Conservation (phyloP, 2,329 filamentous ascomycete species). For the Trichoderma harzianum region DNA sequence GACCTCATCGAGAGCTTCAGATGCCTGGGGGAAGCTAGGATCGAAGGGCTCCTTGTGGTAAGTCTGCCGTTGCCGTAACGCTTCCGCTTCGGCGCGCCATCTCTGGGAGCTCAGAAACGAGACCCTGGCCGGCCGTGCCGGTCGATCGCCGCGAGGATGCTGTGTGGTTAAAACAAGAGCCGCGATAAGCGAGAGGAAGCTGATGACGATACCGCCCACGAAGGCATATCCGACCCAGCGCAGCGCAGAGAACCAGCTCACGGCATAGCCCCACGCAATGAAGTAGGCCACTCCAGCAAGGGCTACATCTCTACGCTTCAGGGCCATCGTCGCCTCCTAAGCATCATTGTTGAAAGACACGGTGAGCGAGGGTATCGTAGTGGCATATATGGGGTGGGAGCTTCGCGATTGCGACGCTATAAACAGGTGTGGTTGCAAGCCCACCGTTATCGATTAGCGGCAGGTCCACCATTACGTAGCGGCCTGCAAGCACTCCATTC, state of each 20-base stretch:
- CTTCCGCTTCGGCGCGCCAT: constrained; percentile 70
- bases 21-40: constrained; percentile 71
- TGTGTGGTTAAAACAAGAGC: constrained; percentile 54
- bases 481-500: constrained; percentile 11
- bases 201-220: constrained; percentile 60
- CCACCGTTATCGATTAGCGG: constrained; percentile 13
- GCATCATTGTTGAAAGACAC: constrained; percentile 31
- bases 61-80: constrained; percentile 60
- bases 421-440: not conserved
- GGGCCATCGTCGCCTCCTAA: constrained; percentile 53
- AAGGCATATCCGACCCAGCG: constrained; percentile 87
- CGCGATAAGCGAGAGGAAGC: constrained; percentile 53
- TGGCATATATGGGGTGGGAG: constrained; percentile 9
- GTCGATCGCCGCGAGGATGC: constrained; percentile 34
- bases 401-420: constrained; percentile 12
- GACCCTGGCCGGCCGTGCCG: constrained; percentile 42
- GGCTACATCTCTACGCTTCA: constrained; percentile 69
- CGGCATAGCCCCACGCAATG: constrained; percentile 82
- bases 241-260: constrained; percentile 77
- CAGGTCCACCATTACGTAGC: constrained; percentile 15
- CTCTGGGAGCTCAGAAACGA: constrained; percentile 59
- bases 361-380: not conserved
- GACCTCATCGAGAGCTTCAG: constrained; percentile 73
- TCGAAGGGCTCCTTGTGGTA: constrained; percentile 71
- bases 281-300: constrained; percentile 67